These are phyloP conservation scores for Leccinum subrobustum DNA, from an alignment of 1,284 basidiomycete genomes.

Conservation along the genomic window DNA sequence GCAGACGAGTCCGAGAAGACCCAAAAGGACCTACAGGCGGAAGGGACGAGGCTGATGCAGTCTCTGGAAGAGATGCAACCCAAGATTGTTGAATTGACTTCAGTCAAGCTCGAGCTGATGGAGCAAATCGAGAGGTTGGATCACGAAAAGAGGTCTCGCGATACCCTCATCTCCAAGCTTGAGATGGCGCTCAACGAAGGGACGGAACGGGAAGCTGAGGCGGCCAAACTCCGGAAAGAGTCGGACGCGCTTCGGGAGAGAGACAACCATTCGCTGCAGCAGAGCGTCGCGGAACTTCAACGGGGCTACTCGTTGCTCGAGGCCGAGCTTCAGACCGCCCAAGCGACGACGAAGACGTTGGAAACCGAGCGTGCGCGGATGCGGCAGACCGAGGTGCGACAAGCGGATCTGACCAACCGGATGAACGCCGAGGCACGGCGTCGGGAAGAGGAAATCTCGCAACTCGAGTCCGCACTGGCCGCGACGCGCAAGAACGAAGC, in stretches of 20 bases:
- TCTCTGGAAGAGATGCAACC: conserved; percentile 83
- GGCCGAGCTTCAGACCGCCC: conserved; percentile 54
- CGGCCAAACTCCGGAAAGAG: conserved; percentile 44
- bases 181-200: conserved; percentile 56
- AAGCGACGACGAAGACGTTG: conserved; percentile 49
- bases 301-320: conserved; percentile 61
- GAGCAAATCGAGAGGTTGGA: conserved; percentile 61
- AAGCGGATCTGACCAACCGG: conserved; percentile 36
- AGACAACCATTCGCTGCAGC: conserved; percentile 47
- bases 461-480: conserved; percentile 32
- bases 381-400: conserved; percentile 51
- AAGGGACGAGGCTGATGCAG: conserved; percentile 70
- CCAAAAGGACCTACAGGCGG: conserved; percentile 67
- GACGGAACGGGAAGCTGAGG: conserved; percentile 47
- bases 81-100: conserved; percentile 76
- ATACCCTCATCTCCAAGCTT: conserved; percentile 57
- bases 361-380: conserved; percentile 58
- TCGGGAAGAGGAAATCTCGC: conserved; percentile 51
- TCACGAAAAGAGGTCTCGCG: conserved; percentile 51
- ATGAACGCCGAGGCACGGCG: conserved; percentile 37
- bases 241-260: conserved; percentile 46
- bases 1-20: conserved; percentile 72
- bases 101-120: conserved; percentile 61
- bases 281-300: conserved; percentile 56
- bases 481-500: conserved; percentile 31